Base-by-base conservation (phyloP, 257 asterid species). In the Solanum tarapatanum region DNA sequence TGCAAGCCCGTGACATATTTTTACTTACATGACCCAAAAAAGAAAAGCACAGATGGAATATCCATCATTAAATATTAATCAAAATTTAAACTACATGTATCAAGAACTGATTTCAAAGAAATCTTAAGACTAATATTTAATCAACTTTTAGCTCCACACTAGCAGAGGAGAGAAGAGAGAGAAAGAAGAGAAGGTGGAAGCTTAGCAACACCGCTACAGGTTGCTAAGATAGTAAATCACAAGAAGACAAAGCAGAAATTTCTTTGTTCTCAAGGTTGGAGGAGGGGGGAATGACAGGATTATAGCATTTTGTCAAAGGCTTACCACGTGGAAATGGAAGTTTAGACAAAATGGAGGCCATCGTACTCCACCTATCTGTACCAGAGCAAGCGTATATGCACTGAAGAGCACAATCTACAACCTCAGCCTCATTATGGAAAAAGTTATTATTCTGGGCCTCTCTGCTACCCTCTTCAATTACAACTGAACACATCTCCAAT, bases 371-470 rank as follows among this genome's bases (percentile, higher is more conserved):
- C 90, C 90, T 93, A 89, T 97, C 96, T 62, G 93, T 88, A 83
- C 91, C 96, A 89, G 97, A 89, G 92, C 99, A 96, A 90, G 92
- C 80, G 86, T 96, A 97, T 89, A 97, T 91, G 90, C 99, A 96
- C 77, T 93, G 94, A 90, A 97, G 92, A 87, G 98, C 95, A 90
- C 98, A 97, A 89, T 92, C 96, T 83, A 93, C 91, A 45, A 92
- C 88, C 91, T 96, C 98, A 84, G 90, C 85, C 87, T 95, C 98
- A 89, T 96, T 91, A 88, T 89, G 90, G 91, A 95, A 95, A 89
- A 96, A 90, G 26, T 74, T 84, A 87, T 86, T 89, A 90, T 88
- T 89, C 87, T 89, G 92, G 91, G 87, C 77, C 64, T 89, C 95
- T 87, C 90, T 89, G 89, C 91, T 91, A 83, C 98, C 99, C 91